Conservation (phyloP, 2,329 filamentous ascomycete genomes). For the Neonectria ditissima region DNA sequence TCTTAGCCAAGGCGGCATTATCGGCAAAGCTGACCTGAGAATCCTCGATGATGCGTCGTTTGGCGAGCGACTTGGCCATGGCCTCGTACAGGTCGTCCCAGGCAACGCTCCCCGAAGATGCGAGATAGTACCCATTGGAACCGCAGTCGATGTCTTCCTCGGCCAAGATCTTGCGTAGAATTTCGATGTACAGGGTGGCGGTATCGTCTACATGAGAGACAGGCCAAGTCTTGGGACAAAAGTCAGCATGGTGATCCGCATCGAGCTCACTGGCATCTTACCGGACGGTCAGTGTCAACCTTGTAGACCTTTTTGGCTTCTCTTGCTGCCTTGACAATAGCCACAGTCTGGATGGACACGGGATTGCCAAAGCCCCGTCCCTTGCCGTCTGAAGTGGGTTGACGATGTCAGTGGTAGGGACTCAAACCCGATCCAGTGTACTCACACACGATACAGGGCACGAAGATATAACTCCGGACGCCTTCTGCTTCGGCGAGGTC, state of each 20-base stretch:
- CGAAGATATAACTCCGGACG: slow-evolving; percentile 64
- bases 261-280: background rate
- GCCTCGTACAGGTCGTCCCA: slow-evolving; percentile 64
- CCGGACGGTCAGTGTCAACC: slow-evolving; percentile 17
- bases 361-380: slow-evolving; percentile 25
- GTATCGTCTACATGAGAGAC: slow-evolving; percentile 65
- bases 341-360: slow-evolving; percentile 28
- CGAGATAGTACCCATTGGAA: slow-evolving; percentile 63
- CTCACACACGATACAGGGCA: slow-evolving; percentile 64
- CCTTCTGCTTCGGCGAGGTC: slow-evolving; percentile 56
- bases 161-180: slow-evolving; percentile 58
- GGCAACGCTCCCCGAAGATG: slow-evolving; percentile 58
- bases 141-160: slow-evolving; percentile 53
- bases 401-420: background rate
- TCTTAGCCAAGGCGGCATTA: slow-evolving; percentile 51
- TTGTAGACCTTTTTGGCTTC: slow-evolving; percentile 20
- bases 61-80: slow-evolving; percentile 56
- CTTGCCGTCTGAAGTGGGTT: slow-evolving; percentile 18
- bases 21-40: slow-evolving; percentile 51
- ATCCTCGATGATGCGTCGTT: slow-evolving; percentile 54
- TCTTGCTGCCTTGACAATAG: slow-evolving; percentile 25
- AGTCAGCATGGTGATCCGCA: background rate
- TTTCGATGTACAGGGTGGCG: slow-evolving; percentile 57
- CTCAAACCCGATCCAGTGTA: slow-evolving; percentile 61
- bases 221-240: slow-evolving; percentile 58